Conservation (phyloP, 306 rosid genomes). For the Begonia fuchsioides region DNA sequence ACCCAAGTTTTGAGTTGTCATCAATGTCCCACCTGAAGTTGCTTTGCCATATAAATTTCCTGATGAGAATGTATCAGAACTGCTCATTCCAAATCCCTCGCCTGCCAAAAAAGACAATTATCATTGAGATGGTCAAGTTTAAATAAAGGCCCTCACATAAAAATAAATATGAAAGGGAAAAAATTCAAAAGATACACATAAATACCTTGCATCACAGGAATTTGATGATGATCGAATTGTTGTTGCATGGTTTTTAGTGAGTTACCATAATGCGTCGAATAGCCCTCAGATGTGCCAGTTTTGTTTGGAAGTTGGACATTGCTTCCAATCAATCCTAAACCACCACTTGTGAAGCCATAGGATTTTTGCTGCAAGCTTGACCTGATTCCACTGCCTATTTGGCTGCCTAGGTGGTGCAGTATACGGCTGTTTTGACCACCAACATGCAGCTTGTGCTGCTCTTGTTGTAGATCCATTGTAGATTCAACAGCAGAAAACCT, state of each 20-base stretch:
- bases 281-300: constrained; percentile 52
- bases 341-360: constrained; percentile 55
- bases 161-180: too few relatives aligned
- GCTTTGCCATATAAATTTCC: constrained; percentile 53
- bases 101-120: constrained; percentile 46
- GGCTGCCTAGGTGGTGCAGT: constrained; percentile 55
- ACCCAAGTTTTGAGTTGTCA: constrained; percentile 51
- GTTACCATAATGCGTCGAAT: constrained; percentile 32
- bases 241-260: constrained; percentile 61
- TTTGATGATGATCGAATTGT: constrained; percentile 46
- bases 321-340: constrained; percentile 68
- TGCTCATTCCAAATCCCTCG: constrained; percentile 63
- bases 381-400: constrained; percentile 69
- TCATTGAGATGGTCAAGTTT: constrained; percentile 5
- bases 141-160: too few relatives aligned
- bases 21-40: constrained; percentile 49
- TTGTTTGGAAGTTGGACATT: constrained; percentile 45
- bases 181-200: too few relatives aligned
- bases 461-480: constrained; percentile 44
- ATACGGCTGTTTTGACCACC: constrained; percentile 54
- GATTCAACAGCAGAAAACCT: constrained; percentile 61
- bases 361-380: constrained; percentile 63
- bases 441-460: constrained; percentile 60
- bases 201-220: too few relatives aligned
- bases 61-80: constrained; percentile 43